Conservation (phyloP, 2,329 filamentous ascomycete species). For the Paradendryphiella salina region DNA sequence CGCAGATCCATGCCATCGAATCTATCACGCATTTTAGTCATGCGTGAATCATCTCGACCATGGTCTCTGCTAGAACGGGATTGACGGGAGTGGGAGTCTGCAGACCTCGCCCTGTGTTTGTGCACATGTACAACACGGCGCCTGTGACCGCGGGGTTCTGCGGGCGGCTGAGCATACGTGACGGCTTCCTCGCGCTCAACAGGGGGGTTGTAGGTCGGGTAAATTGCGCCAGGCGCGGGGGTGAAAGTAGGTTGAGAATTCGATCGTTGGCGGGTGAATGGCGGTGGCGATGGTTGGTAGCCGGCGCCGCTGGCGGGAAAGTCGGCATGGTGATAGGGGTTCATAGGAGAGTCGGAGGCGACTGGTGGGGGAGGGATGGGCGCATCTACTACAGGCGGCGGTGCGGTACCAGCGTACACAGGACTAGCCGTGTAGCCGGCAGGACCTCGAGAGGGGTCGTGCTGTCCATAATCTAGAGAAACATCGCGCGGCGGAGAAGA, state of each 20-base stretch:
- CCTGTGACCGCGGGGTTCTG: conserved; percentile 36
- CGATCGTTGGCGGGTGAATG: conserved; percentile 42
- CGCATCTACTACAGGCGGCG: conserved; percentile 28
- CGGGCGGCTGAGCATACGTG: conserved; percentile 30
- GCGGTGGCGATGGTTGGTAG: conserved; percentile 38
- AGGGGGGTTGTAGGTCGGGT: conserved; percentile 23
- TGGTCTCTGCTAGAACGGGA: conserved; percentile 39
- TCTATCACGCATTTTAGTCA: conserved; percentile 42
- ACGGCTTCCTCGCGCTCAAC: conserved; percentile 22
- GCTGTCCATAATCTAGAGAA: conserved; percentile 7
- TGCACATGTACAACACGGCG: conserved; percentile 31
- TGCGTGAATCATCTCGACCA: conserved; percentile 36
- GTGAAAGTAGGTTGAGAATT: conserved; percentile 39
- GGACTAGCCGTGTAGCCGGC: conserved; percentile 38
- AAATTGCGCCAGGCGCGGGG: conserved; percentile 21
- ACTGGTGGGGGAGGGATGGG: conserved; percentile 32
- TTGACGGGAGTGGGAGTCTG: conserved; percentile 34
- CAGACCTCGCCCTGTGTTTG: conserved; percentile 42
- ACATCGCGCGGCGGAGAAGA: conserved; percentile 9
- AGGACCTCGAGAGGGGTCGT: conserved; percentile 22
- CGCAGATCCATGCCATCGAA: conserved; percentile 42
- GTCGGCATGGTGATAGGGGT: conserved; percentile 39
- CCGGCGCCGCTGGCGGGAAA: conserved; percentile 28
- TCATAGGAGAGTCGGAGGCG: conserved; percentile 28
- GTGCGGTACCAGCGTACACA: conserved; percentile 30